phyloP scores from a whole-genome alignment of 257 asterid species.

The Ilex asprella region DNA sequence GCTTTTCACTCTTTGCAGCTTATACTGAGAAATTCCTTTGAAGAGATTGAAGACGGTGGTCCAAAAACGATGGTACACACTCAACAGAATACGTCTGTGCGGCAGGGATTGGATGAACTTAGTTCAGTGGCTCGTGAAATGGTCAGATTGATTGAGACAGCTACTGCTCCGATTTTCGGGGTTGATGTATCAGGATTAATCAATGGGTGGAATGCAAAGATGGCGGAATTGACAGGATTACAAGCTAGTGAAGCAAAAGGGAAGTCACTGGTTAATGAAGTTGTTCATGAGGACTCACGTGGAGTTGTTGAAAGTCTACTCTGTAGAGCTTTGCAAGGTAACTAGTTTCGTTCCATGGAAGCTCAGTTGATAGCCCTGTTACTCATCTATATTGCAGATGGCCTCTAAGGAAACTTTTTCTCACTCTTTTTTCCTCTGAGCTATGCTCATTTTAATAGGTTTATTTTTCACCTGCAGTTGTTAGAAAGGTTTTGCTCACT shows the following conservation, averaged over 20 bases:
- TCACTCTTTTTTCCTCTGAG: too few species aligned
- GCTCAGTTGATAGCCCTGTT: too few species aligned
- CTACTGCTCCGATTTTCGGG: slow-evolving; percentile 54
- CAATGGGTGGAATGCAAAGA: slow-evolving; percentile 39
- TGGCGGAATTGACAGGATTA: not conserved
- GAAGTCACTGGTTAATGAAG: not conserved
- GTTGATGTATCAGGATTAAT: slow-evolving; percentile 42
- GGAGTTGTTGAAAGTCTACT: too few species aligned
- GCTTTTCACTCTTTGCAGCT: slow-evolving; percentile 61
- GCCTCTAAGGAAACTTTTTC: too few species aligned
- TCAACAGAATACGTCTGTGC: slow-evolving; percentile 20
- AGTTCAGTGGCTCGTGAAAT: slow-evolving; percentile 53
- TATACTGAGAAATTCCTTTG: slow-evolving; percentile 41
- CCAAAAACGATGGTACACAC: slow-evolving; percentile 24
- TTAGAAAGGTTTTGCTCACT: too few species aligned
- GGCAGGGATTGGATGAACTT: slow-evolving; percentile 41
- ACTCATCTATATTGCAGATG: too few species aligned
- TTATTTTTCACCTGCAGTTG: too few species aligned
- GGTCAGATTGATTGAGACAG: slow-evolving; percentile 60
- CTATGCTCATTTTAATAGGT: too few species aligned
- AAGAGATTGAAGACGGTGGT: slow-evolving; percentile 29
- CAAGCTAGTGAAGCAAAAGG: not conserved
- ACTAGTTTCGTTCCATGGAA: not conserved
- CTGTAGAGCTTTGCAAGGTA: too few species aligned
- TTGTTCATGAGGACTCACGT: too few species aligned